Evolutionary conservation across 257 asterid species (phyloP).

Genomic region (Anisodus tanguticus): DNA sequence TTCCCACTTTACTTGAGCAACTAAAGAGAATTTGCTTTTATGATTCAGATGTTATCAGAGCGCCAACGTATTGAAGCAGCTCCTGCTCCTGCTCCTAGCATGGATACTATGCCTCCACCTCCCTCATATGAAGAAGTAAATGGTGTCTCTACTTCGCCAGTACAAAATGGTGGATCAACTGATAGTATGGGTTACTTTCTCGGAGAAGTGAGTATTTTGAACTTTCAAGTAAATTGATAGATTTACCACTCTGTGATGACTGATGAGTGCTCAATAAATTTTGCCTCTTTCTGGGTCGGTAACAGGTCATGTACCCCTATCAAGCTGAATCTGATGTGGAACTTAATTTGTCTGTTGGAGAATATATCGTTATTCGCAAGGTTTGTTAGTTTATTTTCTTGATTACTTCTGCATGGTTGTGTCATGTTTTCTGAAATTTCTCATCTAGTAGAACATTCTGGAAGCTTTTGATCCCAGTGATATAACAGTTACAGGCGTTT

Average conservation of each 20-base stretch:
- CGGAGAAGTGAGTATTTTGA: slow-evolving; percentile 73
- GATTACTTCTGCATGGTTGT: not conserved
- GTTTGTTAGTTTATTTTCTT: slow-evolving; percentile 47
- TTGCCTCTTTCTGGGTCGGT: not conserved
- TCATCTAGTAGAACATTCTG: not conserved
- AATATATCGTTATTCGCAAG: slow-evolving; percentile 90
- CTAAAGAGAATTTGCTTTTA: slow-evolving; percentile 22
- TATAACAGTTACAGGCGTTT: not conserved
- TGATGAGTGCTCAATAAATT: not conserved
- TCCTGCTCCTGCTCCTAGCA: slow-evolving; percentile 42
- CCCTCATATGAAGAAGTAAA: slow-evolving; percentile 92
- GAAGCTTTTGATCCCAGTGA: slow-evolving; percentile 9
- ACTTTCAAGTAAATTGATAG: slow-evolving; percentile 20
- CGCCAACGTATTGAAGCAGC: slow-evolving; percentile 89
- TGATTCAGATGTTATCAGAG: slow-evolving; percentile 82
- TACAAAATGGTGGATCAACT: slow-evolving; percentile 86
- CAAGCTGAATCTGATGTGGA: slow-evolving; percentile 93
- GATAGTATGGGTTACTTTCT: slow-evolving; percentile 95
- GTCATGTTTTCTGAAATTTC: not conserved
- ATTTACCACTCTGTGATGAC: not conserved
- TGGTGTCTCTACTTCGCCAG: slow-evolving; percentile 72
- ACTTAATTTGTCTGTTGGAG: slow-evolving; percentile 85
- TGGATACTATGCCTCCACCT: slow-evolving; percentile 77
- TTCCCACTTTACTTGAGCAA: not conserved
- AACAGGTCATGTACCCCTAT: slow-evolving; percentile 72